Evolutionary conservation across 2,329 filamentous ascomycete genomes (phyloP).

Genomic region (Zasmidium angulare): DNA sequence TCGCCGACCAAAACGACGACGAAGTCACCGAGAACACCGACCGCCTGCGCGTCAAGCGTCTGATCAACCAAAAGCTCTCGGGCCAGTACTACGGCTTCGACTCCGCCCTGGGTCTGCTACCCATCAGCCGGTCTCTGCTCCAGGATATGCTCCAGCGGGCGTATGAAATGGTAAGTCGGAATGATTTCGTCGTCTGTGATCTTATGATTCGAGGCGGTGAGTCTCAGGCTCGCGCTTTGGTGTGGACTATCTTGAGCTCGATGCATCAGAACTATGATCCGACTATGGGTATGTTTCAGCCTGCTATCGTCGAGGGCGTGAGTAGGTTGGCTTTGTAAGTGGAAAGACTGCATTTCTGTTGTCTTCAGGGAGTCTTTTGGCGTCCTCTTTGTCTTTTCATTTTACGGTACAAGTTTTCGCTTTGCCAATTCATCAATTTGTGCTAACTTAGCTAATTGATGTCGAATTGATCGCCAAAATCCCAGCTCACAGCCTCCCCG

Average conservation of each 20-base stretch:
- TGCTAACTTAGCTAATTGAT: too few relatives aligned
- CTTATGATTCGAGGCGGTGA: background rate
- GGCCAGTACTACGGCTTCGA: background rate
- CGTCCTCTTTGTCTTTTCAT: too few relatives aligned
- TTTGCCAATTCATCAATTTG: too few relatives aligned
- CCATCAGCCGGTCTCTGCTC: background rate
- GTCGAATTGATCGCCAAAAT: too few relatives aligned
- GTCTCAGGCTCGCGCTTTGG: background rate
- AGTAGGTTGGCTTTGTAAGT: too few relatives aligned
- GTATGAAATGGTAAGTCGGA: background rate
- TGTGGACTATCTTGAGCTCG: background rate
- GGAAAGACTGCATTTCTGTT: too few relatives aligned
- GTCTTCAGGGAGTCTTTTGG: too few relatives aligned
- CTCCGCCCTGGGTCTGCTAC: background rate
- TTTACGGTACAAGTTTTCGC: too few relatives aligned
- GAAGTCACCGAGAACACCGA: background rate
- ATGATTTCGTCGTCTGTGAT: background rate
- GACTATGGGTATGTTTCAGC: too few relatives aligned
- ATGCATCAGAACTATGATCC: too few relatives aligned
- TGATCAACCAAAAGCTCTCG: background rate
- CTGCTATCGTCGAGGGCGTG: too few relatives aligned
- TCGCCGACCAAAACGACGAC: slow-evolving; percentile 11
- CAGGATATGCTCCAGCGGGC: background rate
- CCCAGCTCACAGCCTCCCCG: too few relatives aligned
- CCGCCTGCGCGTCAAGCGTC: background rate